Conservation (phyloP, 2,329 filamentous ascomycete genomes). For the Trichoderma atroviride region DNA sequence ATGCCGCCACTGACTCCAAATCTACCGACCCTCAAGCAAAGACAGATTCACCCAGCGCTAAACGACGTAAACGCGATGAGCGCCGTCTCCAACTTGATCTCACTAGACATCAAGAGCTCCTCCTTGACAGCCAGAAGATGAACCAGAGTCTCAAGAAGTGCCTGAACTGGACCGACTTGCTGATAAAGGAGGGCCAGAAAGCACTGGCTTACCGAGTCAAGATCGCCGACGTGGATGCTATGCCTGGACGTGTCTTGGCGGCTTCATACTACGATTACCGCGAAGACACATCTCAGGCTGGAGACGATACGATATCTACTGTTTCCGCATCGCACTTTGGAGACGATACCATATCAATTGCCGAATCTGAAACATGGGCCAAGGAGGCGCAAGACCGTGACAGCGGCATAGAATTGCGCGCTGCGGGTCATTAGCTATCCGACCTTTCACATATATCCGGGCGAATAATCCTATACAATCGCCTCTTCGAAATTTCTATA, state of each 20-base stretch:
- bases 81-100: slow-evolving; percentile 83
- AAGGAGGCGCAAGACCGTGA: slow-evolving; percentile 53
- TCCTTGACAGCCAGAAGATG: slow-evolving; percentile 90
- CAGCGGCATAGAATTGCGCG: slow-evolving; percentile 54
- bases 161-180: slow-evolving; percentile 82
- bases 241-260: slow-evolving; percentile 74
- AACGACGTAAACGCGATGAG: slow-evolving; percentile 73
- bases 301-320: slow-evolving; percentile 33
- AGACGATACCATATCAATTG: slow-evolving; percentile 32
- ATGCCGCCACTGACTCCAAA: slow-evolving; percentile 33
- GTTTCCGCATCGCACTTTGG: slow-evolving; percentile 22
- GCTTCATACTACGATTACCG: slow-evolving; percentile 63
- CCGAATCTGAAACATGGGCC: slow-evolving; percentile 36
- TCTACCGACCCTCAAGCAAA: slow-evolving; percentile 26
- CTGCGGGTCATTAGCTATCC: slow-evolving; percentile 41
- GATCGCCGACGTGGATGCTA: slow-evolving; percentile 69
- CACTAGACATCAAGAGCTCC: slow-evolving; percentile 82
- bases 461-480: slow-evolving; percentile 1
- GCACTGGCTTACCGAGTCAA: slow-evolving; percentile 82
- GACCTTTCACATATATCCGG: not conserved
- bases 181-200: slow-evolving; percentile 86
- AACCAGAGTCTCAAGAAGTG: slow-evolving; percentile 92
- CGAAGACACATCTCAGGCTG: slow-evolving; percentile 33
- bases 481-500: not conserved
- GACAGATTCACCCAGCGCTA: slow-evolving; percentile 47